Evolutionary conservation across 441 rosid genomes (phyloP).

Genomic region (Corymbia citriodora): DNA sequence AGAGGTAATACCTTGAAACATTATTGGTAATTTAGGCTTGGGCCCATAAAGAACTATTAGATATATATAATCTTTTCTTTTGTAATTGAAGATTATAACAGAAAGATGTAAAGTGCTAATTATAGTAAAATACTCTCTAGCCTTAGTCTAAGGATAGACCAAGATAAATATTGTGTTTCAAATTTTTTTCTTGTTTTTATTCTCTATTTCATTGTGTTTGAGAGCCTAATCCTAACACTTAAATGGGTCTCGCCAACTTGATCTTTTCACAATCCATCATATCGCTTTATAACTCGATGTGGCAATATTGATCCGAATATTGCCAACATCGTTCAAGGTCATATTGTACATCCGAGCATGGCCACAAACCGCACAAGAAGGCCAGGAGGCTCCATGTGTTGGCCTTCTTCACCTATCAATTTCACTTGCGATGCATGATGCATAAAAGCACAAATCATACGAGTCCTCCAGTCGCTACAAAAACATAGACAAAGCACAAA

Average conservation of each 20-base stretch:
- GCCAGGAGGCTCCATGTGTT: background rate
- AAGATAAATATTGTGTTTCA: too few species aligned
- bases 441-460: too few species aligned
- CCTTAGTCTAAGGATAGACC: background rate
- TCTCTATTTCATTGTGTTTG: background rate
- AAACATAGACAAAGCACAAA: background rate
- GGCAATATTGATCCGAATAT: background rate
- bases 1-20: background rate
- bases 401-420: background rate
- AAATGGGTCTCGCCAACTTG: background rate
- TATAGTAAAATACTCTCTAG: background rate
- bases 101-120: accelerated
- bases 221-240: background rate
- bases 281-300: background rate
- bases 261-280: background rate
- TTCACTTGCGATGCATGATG: background rate
- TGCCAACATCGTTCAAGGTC: background rate
- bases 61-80: background rate
- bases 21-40: background rate
- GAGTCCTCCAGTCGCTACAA: background rate
- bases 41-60: too few species aligned
- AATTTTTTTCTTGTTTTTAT: too few species aligned
- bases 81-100: background rate
- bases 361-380: background rate
- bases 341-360: background rate